Conservation (phyloP, 2,329 filamentous ascomycete genomes). For the Cercospora zeae-maydis region DNA sequence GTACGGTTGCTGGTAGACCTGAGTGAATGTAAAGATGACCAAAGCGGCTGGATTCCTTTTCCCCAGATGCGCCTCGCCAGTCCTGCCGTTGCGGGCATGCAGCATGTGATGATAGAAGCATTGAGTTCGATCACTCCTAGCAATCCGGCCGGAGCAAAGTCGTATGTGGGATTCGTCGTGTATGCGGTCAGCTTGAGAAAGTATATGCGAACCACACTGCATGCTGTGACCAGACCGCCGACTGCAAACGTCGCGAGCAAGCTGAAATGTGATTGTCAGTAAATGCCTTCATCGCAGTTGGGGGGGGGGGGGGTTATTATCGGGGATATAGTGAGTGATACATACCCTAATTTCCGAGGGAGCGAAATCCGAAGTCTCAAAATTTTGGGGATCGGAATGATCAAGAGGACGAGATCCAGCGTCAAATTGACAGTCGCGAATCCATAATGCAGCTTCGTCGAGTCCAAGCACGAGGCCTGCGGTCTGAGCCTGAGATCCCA, state of each 20-base stretch:
- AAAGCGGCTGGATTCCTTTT: background rate
- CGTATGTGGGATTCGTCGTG: background rate
- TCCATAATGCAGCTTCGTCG: slow-evolving; percentile 1
- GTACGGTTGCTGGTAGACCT: background rate
- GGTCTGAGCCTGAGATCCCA: slow-evolving; percentile 2
- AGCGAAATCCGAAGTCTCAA: background rate
- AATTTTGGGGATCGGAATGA: background rate
- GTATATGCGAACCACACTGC: slow-evolving; percentile 10
- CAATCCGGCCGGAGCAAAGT: slow-evolving; percentile 5
- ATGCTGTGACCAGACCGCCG: background rate
- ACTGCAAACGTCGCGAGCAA: slow-evolving; percentile 4
- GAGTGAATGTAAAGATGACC: background rate
- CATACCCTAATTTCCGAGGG: slow-evolving; percentile 2
- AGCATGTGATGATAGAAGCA: slow-evolving; percentile 5
- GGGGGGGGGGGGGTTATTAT: background rate
- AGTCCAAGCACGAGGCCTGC: background rate
- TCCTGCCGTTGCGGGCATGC: slow-evolving; percentile 8
- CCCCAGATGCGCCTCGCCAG: slow-evolving; percentile 2
- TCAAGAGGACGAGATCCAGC: background rate
- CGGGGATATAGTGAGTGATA: background rate
- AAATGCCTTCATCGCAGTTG: background rate
- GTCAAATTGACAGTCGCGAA: slow-evolving; percentile 1
- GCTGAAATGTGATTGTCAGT: background rate
- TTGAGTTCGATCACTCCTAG: slow-evolving; percentile 8
- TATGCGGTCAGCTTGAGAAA: slow-evolving; percentile 2